These are phyloP conservation scores for Trichoderma harzianum DNA, from an alignment of 2,329 filamentous ascomycete genomes.

Conservation along the genomic window DNA sequence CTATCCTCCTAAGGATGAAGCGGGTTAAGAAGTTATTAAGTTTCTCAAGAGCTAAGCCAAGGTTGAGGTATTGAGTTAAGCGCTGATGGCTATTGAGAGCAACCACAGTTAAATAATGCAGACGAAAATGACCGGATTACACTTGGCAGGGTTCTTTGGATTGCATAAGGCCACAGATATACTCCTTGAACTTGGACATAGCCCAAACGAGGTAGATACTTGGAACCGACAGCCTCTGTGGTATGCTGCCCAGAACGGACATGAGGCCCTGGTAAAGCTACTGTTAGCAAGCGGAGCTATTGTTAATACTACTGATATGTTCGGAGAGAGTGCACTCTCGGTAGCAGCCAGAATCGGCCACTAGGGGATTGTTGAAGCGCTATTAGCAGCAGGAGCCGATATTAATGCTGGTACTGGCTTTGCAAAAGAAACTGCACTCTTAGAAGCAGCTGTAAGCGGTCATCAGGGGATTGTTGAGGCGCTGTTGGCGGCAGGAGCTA, in stretches of 20 bases:
- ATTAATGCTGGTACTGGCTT: background rate
- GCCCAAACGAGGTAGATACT: background rate
- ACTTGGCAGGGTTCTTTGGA: background rate
- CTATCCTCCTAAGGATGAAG: background rate
- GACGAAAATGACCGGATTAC: background rate
- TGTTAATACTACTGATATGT: rapidly evolving
- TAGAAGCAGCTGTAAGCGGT: background rate
- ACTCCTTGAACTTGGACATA: background rate
- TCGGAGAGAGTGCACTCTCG: background rate
- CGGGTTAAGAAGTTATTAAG: background rate
- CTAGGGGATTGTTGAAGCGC: background rate
- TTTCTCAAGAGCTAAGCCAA: background rate
- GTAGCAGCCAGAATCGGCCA: background rate
- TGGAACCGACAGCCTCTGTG: background rate
- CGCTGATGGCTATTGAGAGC: background rate
- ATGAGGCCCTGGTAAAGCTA: background rate
- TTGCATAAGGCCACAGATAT: background rate
- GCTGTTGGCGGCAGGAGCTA: too few species aligned
- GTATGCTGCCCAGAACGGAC: background rate
- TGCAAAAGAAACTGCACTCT: too few species aligned
- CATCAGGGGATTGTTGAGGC: too few species aligned
- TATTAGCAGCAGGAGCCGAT: background rate
- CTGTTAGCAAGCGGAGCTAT: background rate
- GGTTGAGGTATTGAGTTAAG: background rate
- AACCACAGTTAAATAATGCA: too few species aligned